Conservation (phyloP, 768 basidiomycete species). For the Thelephora ganbajun region DNA sequence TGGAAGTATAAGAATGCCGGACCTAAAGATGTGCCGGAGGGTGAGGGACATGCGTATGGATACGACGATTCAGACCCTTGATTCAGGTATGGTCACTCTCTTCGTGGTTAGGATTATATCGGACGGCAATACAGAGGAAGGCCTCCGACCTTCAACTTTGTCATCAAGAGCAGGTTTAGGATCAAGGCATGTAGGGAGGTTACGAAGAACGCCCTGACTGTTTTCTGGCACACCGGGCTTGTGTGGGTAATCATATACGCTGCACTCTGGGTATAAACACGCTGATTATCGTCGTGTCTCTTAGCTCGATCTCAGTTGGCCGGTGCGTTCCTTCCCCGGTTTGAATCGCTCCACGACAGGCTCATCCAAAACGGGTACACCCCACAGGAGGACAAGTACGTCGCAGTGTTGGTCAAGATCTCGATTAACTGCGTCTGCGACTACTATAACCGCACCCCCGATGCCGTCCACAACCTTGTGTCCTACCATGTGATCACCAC, state of each 20-base stretch:
- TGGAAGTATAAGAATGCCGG: slow-evolving; percentile 52
- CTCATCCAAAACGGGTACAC: slow-evolving; percentile 20
- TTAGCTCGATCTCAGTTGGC: slow-evolving; percentile 42
- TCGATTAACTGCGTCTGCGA: slow-evolving; percentile 33
- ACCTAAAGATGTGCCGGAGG: slow-evolving; percentile 36
- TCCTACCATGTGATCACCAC: slow-evolving; percentile 43
- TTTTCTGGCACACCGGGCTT: slow-evolving; percentile 47
- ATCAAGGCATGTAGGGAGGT: slow-evolving; percentile 44
- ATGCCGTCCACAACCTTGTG: slow-evolving; percentile 32
- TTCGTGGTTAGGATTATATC: too few species aligned
- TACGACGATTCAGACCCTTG: too few species aligned
- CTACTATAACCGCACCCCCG: slow-evolving; percentile 36
- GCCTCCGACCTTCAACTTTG: slow-evolving; percentile 31
- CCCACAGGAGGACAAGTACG: slow-evolving; percentile 25
- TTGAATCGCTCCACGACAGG: slow-evolving; percentile 27
- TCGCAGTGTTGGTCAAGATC: slow-evolving; percentile 31
- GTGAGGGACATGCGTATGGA: too few species aligned
- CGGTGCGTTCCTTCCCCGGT: slow-evolving; percentile 29
- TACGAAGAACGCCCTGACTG: slow-evolving; percentile 40
- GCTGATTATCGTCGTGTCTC: neutral
- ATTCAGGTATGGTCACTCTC: too few species aligned
- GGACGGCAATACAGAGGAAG: too few species aligned
- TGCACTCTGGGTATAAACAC: neutral
- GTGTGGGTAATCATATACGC: slow-evolving; percentile 20
- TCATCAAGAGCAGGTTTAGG: slow-evolving; percentile 45